Evolutionary conservation across 164 flowering plant species (phyloP).

Genomic region (Stephania cephalantha): DNA sequence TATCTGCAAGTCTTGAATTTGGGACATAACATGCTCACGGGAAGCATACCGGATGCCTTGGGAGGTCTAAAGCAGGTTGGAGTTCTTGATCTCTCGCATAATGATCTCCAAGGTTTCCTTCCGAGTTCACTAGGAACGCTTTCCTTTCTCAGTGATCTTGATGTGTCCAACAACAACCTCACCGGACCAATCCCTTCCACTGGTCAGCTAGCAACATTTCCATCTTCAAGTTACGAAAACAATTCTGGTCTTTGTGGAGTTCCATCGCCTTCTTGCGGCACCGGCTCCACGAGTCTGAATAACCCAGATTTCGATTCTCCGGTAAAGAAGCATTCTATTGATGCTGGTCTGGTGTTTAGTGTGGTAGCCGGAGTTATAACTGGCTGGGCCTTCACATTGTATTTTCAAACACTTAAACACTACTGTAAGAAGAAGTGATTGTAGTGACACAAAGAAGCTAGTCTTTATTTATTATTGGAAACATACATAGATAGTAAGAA

Average conservation of each 20-base stretch:
- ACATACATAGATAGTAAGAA: neutral
- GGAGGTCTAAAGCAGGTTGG: slow-evolving; percentile 53
- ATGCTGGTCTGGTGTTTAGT: slow-evolving; percentile 19
- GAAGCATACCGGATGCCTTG: slow-evolving; percentile 55
- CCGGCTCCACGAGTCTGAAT: slow-evolving; percentile 15
- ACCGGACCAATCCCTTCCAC: slow-evolving; percentile 63
- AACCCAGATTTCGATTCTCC: slow-evolving; percentile 9
- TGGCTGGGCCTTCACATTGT: slow-evolving; percentile 27
- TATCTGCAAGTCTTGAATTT: slow-evolving; percentile 66
- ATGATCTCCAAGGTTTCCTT: slow-evolving; percentile 51
- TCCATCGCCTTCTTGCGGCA: slow-evolving; percentile 61
- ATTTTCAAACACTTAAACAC: neutral
- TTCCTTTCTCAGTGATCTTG: slow-evolving; percentile 70
- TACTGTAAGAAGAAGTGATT: neutral
- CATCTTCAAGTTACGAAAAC: slow-evolving; percentile 67
- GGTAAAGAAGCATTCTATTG: slow-evolving; percentile 30
- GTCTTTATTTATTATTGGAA: neutral
- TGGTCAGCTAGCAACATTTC: slow-evolving; percentile 81
- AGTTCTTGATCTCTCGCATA: slow-evolving; percentile 75
- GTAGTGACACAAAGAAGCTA: neutral
- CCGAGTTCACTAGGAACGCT: slow-evolving; percentile 63
- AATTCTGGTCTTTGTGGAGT: slow-evolving; percentile 83
- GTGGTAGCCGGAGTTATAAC: slow-evolving; percentile 47
- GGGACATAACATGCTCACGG: slow-evolving; percentile 64
- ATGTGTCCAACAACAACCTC: slow-evolving; percentile 83